Percentiles rank a stretch among this genome's conserved stretches.
phyloP scores from a whole-genome alignment of 169 alveolate species.

The Nephromyces sp. region DNA sequence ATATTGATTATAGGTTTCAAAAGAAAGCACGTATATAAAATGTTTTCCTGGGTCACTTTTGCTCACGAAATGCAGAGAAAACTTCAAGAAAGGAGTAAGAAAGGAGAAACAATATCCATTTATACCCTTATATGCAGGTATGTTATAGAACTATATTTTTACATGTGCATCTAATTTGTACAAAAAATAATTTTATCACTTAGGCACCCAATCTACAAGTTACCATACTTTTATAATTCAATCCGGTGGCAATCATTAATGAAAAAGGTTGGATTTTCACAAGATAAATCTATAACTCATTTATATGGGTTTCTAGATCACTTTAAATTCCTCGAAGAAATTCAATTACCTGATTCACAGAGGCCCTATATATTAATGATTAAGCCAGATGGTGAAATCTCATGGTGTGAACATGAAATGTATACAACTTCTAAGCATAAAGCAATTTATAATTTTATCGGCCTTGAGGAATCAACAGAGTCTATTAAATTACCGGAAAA shows the following conservation, averaged over 20 bases:
- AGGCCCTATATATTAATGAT: slow-evolving; percentile 18
- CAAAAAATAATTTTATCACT: no score
- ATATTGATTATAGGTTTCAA: slow-evolving; percentile 25
- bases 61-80: not conserved
- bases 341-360: slow-evolving; percentile 31
- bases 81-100: not conserved
- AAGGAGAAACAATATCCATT: not conserved
- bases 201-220: no score
- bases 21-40: slow-evolving; percentile 14
- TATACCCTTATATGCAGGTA: not conserved
- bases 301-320: no score
- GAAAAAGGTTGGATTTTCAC: no score
- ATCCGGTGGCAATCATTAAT: no score
- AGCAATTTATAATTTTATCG: slow-evolving; percentile 12
- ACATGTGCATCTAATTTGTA: no score
- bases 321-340: slow-evolving; percentile 5
- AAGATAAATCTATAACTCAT: no score
- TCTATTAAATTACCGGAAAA: no score
- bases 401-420: slow-evolving; percentile 28
- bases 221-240: no score
- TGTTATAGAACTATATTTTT: no score
- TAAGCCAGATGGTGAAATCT: slow-evolving; percentile 5
- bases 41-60: slow-evolving; percentile 24
- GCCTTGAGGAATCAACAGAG: not conserved
- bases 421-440: slow-evolving; percentile 10